Conservation (phyloP, 805 yeast genomes). For the Pichia insulana region DNA sequence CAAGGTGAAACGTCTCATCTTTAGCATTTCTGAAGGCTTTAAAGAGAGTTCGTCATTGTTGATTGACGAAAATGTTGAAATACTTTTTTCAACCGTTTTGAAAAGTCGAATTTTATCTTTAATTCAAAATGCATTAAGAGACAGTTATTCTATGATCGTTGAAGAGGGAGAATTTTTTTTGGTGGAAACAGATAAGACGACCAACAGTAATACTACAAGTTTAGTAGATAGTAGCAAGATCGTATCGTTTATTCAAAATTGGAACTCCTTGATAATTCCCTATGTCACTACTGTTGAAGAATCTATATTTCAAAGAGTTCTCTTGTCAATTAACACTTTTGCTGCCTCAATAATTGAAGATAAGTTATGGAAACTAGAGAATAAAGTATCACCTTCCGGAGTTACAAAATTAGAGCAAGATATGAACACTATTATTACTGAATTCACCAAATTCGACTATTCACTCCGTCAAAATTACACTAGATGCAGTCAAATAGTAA, state of each 20-base stretch:
- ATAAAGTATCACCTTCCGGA: conserved; percentile 73
- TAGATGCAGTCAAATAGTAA: conserved; percentile 74
- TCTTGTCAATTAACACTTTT: conserved; percentile 41
- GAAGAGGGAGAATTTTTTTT: conserved; percentile 11
- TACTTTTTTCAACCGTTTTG: conserved; percentile 32
- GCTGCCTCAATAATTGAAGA: conserved; percentile 54
- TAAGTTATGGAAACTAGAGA: conserved; percentile 56
- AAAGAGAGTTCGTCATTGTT: conserved; percentile 15
- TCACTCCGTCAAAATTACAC: conserved; percentile 69
- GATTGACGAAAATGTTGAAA: conserved; percentile 35
- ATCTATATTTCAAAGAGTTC: conserved; percentile 42
- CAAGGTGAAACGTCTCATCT: conserved; percentile 4
- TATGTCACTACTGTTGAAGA: conserved; percentile 32
- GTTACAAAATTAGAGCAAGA: conserved; percentile 79
- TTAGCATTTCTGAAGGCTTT: conserved; percentile 6
- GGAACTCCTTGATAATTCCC: conserved; percentile 61
- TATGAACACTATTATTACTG: conserved; percentile 61
- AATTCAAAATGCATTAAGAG: conserved; percentile 31
- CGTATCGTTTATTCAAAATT: conserved; percentile 45
- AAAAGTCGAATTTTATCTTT: conserved; percentile 28
- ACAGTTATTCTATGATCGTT: conserved; percentile 31
- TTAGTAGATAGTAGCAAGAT: conserved; percentile 1
- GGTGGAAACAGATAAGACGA: neutral
- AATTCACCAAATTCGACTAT: conserved; percentile 65
- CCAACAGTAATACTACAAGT: neutral